Conservation (phyloP, 2,329 filamentous ascomycete genomes). For the Mycocentrospora acerina region DNA sequence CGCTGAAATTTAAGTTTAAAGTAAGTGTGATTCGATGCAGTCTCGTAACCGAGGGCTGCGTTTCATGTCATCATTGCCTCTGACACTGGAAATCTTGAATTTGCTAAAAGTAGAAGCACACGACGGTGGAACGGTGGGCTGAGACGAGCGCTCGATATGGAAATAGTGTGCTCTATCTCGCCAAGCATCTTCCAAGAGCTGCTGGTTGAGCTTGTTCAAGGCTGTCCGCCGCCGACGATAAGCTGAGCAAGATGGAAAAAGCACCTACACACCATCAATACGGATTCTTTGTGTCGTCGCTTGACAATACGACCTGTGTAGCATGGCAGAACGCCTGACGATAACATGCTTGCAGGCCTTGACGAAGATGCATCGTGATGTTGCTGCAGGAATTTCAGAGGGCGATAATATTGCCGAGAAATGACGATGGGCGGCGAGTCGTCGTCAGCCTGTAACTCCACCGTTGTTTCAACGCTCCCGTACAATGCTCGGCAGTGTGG, state of each 20-base stretch:
- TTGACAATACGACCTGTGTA: constrained; percentile 10
- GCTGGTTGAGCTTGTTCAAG: constrained; percentile 3
- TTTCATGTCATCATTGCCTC: too few relatives aligned
- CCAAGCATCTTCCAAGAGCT: neutral
- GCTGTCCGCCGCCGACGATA: too few relatives aligned
- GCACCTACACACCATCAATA: constrained; percentile 2
- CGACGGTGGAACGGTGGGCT: too few relatives aligned
- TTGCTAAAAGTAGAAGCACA: too few relatives aligned
- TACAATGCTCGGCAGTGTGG: too few relatives aligned
- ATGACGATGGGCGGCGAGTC: neutral
- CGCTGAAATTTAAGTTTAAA: too few relatives aligned
- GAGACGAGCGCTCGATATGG: too few relatives aligned
- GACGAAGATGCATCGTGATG: constrained; percentile 4
- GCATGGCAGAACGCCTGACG: constrained; percentile 8
- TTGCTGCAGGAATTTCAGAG: neutral
- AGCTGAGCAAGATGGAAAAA: too few relatives aligned
- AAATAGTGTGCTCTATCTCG: too few relatives aligned
- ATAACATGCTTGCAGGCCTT: constrained; percentile 3
- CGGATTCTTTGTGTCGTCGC: constrained; percentile 10
- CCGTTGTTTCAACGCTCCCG: constrained; percentile 19
- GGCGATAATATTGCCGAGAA: constrained; percentile 3
- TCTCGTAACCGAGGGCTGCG: too few relatives aligned
- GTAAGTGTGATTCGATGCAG: too few relatives aligned
- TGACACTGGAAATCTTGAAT: too few relatives aligned
- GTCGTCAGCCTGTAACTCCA: constrained; percentile 14